phyloP scores from a whole-genome alignment of 140 eudicot species.

The Stevia rebaudiana region DNA sequence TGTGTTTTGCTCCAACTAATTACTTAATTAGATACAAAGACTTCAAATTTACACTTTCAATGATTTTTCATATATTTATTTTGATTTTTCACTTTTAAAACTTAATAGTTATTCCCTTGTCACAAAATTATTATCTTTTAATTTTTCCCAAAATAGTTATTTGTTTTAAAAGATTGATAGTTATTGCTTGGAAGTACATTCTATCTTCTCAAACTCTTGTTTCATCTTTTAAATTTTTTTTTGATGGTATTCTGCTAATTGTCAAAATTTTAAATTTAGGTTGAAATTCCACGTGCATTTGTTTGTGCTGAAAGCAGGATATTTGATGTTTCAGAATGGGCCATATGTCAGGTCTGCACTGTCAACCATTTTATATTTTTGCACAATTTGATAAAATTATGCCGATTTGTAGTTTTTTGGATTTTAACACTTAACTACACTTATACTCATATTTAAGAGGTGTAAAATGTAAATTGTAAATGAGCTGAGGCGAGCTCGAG shows the following conservation, averaged over 20 bases:
- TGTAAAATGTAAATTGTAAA: no score
- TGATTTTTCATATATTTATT: not conserved
- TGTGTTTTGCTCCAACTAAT: not conserved
- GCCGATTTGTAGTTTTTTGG: not conserved
- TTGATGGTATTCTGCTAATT: not conserved
- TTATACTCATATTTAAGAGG: no score
- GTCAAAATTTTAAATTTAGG: slow-evolving; percentile 28
- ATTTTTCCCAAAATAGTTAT: not conserved
- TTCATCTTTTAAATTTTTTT: not conserved
- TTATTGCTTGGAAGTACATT: not conserved
- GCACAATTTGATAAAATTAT: not conserved
- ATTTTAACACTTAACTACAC: not conserved
- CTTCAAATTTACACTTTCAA: not conserved
- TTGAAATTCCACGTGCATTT: slow-evolving; percentile 94
- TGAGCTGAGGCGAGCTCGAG: not conserved
- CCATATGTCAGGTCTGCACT: slow-evolving; percentile 79
- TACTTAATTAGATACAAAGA: not conserved
- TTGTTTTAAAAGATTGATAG: not conserved
- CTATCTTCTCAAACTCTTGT: not conserved
- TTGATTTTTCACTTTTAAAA: no score
- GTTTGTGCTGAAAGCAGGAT: slow-evolving; percentile 96
- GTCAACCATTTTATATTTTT: not conserved
- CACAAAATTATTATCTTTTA: not conserved
- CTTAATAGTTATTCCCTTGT: no score
- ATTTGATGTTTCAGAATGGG: slow-evolving; percentile 94